phyloP scores from a whole-genome alignment of 2,329 filamentous ascomycete genomes.

The Ophiostoma quercus region DNA sequence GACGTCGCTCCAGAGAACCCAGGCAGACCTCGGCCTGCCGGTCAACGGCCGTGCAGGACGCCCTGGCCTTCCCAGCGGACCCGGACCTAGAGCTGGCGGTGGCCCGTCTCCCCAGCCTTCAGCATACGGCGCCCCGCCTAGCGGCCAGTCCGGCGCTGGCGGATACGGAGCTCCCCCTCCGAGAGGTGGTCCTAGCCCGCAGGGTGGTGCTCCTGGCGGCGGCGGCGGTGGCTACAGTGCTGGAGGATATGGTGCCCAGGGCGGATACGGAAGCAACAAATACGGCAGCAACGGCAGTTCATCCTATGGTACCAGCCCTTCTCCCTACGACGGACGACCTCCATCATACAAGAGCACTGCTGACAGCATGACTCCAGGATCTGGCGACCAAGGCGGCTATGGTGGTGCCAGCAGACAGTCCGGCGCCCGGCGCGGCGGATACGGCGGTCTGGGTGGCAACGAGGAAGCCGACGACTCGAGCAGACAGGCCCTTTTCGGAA shows the following conservation, averaged over 20 bases:
- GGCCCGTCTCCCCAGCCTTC: conserved; percentile 32
- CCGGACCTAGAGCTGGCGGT: conserved; percentile 33
- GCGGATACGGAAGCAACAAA: conserved; percentile 50
- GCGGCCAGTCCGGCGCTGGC: not conserved
- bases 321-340: conserved; percentile 23
- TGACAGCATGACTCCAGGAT: conserved; percentile 21
- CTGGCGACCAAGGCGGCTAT: conserved; percentile 32
- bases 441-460: conserved; percentile 53
- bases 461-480: conserved; percentile 46
- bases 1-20: conserved; percentile 43
- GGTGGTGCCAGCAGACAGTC: conserved; percentile 18
- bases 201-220: conserved; percentile 40
- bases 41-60: conserved; percentile 25
- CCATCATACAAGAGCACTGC: conserved; percentile 27
- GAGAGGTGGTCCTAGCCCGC: conserved; percentile 22
- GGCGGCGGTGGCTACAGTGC: conserved; percentile 33
- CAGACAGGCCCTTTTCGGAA: conserved; percentile 58
- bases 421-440: conserved; percentile 48
- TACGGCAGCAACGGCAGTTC: conserved; percentile 43
- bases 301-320: conserved; percentile 25
- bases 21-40: conserved; percentile 19
- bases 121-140: conserved; percentile 3
- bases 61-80: conserved; percentile 38
- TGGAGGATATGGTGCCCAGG: conserved; percentile 48
- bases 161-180: conserved; percentile 15